Evolutionary conservation across 768 basidiomycete species (phyloP), one percentile per base, ranked within the genome.

Genomic region (Boletus fagicola): DNA sequence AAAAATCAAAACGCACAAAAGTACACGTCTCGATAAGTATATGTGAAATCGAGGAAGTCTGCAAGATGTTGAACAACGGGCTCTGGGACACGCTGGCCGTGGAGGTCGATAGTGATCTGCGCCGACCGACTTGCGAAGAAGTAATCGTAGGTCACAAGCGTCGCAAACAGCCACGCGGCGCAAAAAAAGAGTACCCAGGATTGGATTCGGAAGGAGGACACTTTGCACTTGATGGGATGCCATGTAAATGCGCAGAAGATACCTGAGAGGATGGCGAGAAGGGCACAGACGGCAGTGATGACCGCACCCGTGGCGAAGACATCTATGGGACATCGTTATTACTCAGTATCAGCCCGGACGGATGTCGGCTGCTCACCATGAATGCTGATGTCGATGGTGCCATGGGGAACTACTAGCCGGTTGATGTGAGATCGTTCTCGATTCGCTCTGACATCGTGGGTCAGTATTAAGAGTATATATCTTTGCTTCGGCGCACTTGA

Each of bases 141-240:
- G 59, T 75, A 63, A 36, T 78, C 77, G 56, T 78, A 80, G 9
- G 78, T 72, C n/a, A 80, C 75, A 57, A 81, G 73, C 38, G 77
- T 72, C 31, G 75, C 80, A 51, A 86, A 73, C 42, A 85, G 70
- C 78, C 78, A 82, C 11, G 73, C 22, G 28, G 74, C 64, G 62
- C 76, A 72, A 63, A 83, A 77, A 36, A 70, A 67, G 58, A 83
- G 72, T 20, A 73, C n/a, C 57, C 63, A 57, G 43, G 68, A 73
- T 62, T 78, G 77, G n/a, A 73, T 20, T 38, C 61, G 66, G 50
- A 78, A 68, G 47, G 43, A 46, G 31, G 38, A 28, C 1, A 9
- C 47, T 39, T 26, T 53, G 13, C 16, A 38, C 43, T 43, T 48
- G 52, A 35, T 51, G 38, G 59, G 53, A 36, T 55, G 46, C 56